A percentile compares a stretch with the other conserved stretches of the same genome.
These are phyloP conservation scores for Cercis canadensis DNA, from an alignment of 306 rosid genomes.

Conservation along the genomic window DNA sequence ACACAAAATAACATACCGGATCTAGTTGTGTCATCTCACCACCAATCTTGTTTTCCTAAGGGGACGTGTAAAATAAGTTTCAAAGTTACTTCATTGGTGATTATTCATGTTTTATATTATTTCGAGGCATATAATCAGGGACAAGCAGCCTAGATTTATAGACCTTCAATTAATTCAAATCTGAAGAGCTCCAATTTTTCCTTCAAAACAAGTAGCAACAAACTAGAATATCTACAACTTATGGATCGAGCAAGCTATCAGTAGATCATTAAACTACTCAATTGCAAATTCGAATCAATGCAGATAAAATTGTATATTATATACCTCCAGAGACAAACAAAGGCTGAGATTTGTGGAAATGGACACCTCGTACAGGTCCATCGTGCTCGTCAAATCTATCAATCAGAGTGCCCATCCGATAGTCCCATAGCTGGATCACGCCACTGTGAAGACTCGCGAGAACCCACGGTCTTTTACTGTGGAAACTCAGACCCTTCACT, in stretches of 20 bases:
- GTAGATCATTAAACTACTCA: not conserved
- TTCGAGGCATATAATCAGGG: not conserved
- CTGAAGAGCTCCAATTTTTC: not conserved
- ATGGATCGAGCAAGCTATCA: not conserved
- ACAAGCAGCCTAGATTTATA: not conserved
- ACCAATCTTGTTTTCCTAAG: not conserved
- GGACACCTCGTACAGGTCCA: constrained; percentile 97
- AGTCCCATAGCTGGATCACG: constrained; percentile 99
- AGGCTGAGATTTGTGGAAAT: constrained; percentile 96
- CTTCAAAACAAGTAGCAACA: not conserved
- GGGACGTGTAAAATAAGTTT: not conserved
- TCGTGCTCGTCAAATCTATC: constrained; percentile 97
- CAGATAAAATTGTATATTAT: not conserved
- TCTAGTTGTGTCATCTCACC: not conserved
- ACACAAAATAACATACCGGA: not conserved
- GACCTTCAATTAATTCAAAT: not conserved
- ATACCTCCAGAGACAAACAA: constrained; percentile 95
- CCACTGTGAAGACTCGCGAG: constrained; percentile 99
- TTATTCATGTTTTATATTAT: too few species aligned
- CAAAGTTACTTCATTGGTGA: not conserved
- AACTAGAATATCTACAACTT: not conserved
- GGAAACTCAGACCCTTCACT: constrained; percentile 98
- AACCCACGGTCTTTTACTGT: constrained; percentile 95
- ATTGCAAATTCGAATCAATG: not conserved
- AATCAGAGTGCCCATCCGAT: constrained; percentile 95